A percentile compares a stretch with the other conserved stretches of the same genome.
phyloP scores from a whole-genome alignment of 768 basidiomycete genomes.

The Macrolepiota fuliginosa region DNA sequence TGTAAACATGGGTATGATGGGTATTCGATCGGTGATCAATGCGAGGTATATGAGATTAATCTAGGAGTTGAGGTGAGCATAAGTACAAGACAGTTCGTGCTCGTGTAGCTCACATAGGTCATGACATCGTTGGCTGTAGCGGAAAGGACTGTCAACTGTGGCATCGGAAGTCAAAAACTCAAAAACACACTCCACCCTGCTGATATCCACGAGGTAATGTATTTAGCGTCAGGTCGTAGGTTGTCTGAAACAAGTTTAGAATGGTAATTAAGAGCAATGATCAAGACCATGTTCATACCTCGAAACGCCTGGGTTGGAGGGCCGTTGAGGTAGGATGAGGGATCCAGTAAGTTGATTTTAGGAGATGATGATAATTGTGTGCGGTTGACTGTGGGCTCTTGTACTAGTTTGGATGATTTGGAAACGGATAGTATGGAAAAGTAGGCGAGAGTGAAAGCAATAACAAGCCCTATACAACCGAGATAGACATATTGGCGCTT shows the following conservation, averaged over 20 bases:
- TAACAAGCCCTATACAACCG: background rate
- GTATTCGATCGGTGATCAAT: slow-evolving; percentile 55
- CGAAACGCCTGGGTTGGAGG: slow-evolving; percentile 56
- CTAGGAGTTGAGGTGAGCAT: slow-evolving; percentile 18
- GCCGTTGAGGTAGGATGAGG: slow-evolving; percentile 35
- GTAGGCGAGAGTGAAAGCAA: slow-evolving; percentile 4
- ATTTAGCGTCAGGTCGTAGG: slow-evolving; percentile 54
- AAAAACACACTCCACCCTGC: slow-evolving; percentile 71
- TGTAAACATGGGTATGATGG: slow-evolving; percentile 56
- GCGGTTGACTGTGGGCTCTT: background rate
- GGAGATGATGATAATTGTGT: background rate
- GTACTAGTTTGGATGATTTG: background rate
- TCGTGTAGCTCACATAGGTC: slow-evolving; percentile 51
- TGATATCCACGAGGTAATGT: slow-evolving; percentile 72
- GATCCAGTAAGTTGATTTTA: slow-evolving; percentile 12
- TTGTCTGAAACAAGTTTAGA: slow-evolving; percentile 44
- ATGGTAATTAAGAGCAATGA: slow-evolving; percentile 3
- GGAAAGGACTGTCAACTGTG: slow-evolving; percentile 12
- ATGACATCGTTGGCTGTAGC: slow-evolving; percentile 71
- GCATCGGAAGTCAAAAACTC: slow-evolving; percentile 1
- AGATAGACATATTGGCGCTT: slow-evolving; percentile 9
- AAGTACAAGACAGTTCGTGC: background rate
- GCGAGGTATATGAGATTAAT: slow-evolving; percentile 61
- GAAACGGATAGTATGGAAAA: background rate
- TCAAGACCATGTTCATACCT: slow-evolving; percentile 30